Percentiles rank a stretch among this genome's conserved stretches.
phyloP scores from a whole-genome alignment of 805 yeast species.

The Candida ovalis region DNA sequence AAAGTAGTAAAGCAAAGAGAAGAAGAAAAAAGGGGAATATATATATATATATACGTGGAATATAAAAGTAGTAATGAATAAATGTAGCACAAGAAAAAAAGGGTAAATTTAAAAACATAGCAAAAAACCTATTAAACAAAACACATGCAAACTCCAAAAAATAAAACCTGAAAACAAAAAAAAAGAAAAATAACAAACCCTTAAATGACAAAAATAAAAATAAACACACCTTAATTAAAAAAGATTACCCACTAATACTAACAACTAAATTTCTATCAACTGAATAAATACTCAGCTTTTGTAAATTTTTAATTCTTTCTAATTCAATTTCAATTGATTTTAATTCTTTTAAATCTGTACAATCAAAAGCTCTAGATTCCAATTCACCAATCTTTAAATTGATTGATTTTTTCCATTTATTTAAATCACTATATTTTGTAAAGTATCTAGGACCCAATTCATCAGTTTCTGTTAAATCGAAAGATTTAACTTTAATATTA shows the following conservation, averaged over 20 bases:
- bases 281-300: conserved; percentile 2
- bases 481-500: not conserved
- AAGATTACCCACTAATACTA: conserved; percentile 9
- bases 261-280: conserved; percentile 8
- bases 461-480: conserved; percentile 13
- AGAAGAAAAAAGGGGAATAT: no score
- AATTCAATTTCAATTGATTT: conserved; percentile 16
- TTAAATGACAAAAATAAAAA: not conserved
- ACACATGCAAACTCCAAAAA: no score
- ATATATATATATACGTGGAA: no score
- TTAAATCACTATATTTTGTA: conserved; percentile 20
- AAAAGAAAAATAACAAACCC: no score
- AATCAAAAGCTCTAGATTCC: conserved; percentile 16
- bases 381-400: conserved; percentile 11
- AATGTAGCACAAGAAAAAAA: no score
- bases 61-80: no score
- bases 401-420: conserved; percentile 21
- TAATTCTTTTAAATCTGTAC: conserved; percentile 15
- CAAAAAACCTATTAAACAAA: no score
- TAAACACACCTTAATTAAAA: not conserved
- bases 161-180: no score
- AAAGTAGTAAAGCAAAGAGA: no score
- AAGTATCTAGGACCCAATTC: conserved; percentile 23
- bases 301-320: conserved; percentile 10
- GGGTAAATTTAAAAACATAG: no score